phyloP scores from a whole-genome alignment of 208 protist genomes.

The Wallacemonas sp. region DNA sequence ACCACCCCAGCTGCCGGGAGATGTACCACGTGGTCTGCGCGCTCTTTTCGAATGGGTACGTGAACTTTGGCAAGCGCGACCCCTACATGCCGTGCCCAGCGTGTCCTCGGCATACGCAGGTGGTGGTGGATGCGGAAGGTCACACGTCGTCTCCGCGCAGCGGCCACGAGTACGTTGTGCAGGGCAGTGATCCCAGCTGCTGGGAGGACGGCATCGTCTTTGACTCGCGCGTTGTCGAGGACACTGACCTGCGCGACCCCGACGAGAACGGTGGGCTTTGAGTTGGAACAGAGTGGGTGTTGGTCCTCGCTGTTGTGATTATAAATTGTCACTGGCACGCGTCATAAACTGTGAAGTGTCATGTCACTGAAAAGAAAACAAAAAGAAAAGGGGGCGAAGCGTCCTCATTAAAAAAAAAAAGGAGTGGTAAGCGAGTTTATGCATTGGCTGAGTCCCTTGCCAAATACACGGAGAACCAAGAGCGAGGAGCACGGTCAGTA shows the following conservation, averaged over 20 bases:
- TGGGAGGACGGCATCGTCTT: conserved; percentile 81
- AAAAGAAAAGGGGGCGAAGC: too few relatives aligned
- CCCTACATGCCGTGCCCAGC: conserved; percentile 78
- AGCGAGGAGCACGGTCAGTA: too few relatives aligned
- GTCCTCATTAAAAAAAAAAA: too few relatives aligned
- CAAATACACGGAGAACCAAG: too few relatives aligned
- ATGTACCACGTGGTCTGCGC: conserved; percentile 83
- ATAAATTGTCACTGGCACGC: too few relatives aligned
- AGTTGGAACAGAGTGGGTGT: not conserved
- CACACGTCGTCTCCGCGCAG: conserved; percentile 11
- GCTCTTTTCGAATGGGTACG: conserved; percentile 77
- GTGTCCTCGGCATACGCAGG: conserved; percentile 82
- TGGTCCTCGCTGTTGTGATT: too few relatives aligned
- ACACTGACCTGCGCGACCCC: conserved; percentile 79
- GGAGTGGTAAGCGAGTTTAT: too few relatives aligned
- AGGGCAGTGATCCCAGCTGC: conserved; percentile 57
- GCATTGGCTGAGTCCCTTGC: too few relatives aligned
- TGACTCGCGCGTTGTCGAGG: conserved; percentile 79
- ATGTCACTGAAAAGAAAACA: too few relatives aligned
- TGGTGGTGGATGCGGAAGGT: conserved; percentile 28
- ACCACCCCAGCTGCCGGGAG: conserved; percentile 85
- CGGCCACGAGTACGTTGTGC: conserved; percentile 23
- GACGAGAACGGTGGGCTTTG: conserved; percentile 74
- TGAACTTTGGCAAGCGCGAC: conserved; percentile 88
- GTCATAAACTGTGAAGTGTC: too few relatives aligned